phyloP scores from a whole-genome alignment of 352 stramenopile species.

The Pythium folliculosum region DNA sequence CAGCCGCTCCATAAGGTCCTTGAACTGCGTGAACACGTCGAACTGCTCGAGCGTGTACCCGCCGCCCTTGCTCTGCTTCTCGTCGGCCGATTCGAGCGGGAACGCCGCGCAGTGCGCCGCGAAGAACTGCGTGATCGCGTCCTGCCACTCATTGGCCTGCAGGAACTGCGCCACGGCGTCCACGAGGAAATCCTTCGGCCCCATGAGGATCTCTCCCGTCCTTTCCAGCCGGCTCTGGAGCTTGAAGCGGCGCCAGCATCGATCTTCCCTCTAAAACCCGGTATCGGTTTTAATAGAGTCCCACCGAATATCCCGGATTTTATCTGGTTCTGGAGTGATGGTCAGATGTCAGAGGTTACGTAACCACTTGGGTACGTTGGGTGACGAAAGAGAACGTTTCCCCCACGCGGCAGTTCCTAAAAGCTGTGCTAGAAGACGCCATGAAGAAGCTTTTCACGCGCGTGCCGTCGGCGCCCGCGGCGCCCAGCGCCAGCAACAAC shows the following conservation, averaged over 20 bases:
- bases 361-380: no score
- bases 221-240: neutral
- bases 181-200: slow-evolving; percentile 71
- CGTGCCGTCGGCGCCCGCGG: slow-evolving; percentile 19
- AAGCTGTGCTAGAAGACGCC: no score
- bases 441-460: slow-evolving; percentile 42
- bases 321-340: no score
- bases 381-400: no score
- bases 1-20: slow-evolving; percentile 64
- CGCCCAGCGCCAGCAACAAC: neutral
- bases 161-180: slow-evolving; percentile 76
- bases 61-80: slow-evolving; percentile 31
- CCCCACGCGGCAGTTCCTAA: neutral
- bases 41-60: slow-evolving; percentile 59
- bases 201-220: slow-evolving; percentile 15
- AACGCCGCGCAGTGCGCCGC: slow-evolving; percentile 60
- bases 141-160: slow-evolving; percentile 51
- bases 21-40: slow-evolving; percentile 71
- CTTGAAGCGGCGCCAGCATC: neutral
- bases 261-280: no score
- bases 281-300: no score
- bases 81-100: slow-evolving; percentile 18
- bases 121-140: slow-evolving; percentile 56
- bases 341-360: no score
- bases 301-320: no score